Percentiles rank a stretch among this genome's conserved stretches.
Evolutionary conservation across 139 green algal species (phyloP).

Genomic region (Chlorella sorokiniana): DNA sequence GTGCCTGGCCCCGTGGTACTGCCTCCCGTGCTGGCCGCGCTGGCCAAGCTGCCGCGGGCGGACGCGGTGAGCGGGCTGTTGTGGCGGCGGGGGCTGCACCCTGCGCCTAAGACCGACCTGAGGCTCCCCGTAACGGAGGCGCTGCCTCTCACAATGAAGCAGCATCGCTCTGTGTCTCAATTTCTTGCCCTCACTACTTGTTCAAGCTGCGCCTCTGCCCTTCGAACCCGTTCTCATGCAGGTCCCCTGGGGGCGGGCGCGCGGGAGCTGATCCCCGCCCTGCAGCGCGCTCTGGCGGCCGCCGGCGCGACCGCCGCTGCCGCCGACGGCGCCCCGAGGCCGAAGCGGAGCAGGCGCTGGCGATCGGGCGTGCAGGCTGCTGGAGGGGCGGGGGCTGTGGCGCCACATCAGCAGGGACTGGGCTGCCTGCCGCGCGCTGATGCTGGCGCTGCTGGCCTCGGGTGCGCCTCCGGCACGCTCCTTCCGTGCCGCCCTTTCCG

Average conservation of each 20-base stretch:
- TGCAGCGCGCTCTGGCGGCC: neutral
- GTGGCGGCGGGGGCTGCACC: neutral
- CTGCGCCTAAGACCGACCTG: neutral
- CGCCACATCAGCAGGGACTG: conserved; percentile 33
- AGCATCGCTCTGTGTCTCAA: too few relatives aligned
- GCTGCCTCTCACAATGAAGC: too few relatives aligned
- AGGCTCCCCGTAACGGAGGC: too few relatives aligned
- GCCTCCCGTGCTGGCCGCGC: conserved; percentile 47
- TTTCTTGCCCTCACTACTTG: too few relatives aligned
- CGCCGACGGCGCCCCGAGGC: conserved; percentile 32
- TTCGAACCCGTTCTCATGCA: neutral
- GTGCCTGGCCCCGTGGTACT: conserved; percentile 44
- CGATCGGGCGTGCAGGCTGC: conserved; percentile 1
- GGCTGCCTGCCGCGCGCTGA: conserved; percentile 2
- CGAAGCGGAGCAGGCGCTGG: conserved; percentile 35
- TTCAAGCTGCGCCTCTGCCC: too few relatives aligned
- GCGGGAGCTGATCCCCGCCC: conserved; percentile 14
- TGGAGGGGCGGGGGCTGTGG: conserved; percentile 28
- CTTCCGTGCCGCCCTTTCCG: too few relatives aligned
- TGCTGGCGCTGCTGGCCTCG: conserved; percentile 30
- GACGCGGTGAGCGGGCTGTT: neutral
- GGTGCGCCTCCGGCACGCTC: too few relatives aligned
- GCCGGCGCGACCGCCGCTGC: conserved; percentile 11
- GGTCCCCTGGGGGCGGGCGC: neutral
- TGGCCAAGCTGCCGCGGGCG: conserved; percentile 54